A percentile compares a stretch with the other conserved stretches of the same genome.
phyloP scores from a whole-genome alignment of 805 yeast genomes.

The Naumovozyma baii region DNA sequence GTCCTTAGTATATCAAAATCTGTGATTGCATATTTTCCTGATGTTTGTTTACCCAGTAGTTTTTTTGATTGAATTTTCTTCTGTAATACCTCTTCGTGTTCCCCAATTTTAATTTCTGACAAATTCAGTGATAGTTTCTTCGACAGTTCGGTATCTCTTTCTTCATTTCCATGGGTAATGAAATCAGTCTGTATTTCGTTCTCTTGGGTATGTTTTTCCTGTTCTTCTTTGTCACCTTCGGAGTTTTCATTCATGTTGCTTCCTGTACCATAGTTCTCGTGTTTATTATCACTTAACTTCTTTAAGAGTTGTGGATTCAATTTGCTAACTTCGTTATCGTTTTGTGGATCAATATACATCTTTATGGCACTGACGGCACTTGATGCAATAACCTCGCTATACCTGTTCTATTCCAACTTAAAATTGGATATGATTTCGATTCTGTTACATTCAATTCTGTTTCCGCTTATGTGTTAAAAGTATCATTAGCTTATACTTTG shows the following conservation, averaged over 20 bases:
- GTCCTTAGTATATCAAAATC: conserved; percentile 85
- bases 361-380: not conserved
- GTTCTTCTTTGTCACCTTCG: not conserved
- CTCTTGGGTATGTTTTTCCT: not conserved
- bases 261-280: too few species aligned
- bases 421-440: too few species aligned
- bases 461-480: too few species aligned
- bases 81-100: conserved; percentile 4
- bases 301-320: conserved; percentile 3
- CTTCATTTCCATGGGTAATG: conserved; percentile 1
- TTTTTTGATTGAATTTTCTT: not conserved
- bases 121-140: not conserved
- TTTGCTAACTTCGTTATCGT: conserved; percentile 15
- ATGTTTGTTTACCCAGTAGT: conserved; percentile 15
- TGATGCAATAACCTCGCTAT: too few species aligned
- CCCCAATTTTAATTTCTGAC: conserved; percentile 1
- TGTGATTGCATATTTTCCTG: conserved; percentile 67
- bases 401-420: too few species aligned
- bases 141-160: conserved; percentile 2
- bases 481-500: too few species aligned
- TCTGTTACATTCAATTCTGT: too few species aligned
- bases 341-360: conserved; percentile 22
- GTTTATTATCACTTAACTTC: too few species aligned
- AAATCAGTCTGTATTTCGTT: not conserved
- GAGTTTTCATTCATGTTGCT: too few species aligned